Base-by-base conservation (phyloP, 2,329 filamentous ascomycete species). In the Pezicula neosporulosa region DNA sequence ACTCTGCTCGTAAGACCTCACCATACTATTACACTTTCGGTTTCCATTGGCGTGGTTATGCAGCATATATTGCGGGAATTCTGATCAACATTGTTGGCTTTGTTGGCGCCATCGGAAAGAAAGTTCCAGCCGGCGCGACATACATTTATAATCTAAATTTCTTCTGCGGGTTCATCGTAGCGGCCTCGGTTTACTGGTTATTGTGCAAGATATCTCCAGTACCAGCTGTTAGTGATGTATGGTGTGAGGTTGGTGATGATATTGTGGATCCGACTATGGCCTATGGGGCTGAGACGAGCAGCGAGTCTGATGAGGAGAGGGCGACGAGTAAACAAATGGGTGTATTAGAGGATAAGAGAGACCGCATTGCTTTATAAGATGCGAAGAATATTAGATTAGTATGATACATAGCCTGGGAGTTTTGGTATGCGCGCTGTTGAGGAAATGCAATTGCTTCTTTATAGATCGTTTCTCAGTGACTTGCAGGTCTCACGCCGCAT, bases 71-170 rank as follows among this genome's bases (percentile, higher is more conserved):
- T 53, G 75, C 81, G 1, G 91, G 91, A 12, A 95, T 96, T 55
- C 66, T 94, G 5, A 86, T 96, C 75, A 96, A 96, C 61, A 88
- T 97, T 4, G 90, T 96, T 4, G 92, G 92, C 0, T 97, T 97
- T 59, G 90, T 85, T 1, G 91, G 90, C 3, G 90, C 88, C 0
- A 80, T 96, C 24, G 90, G 90, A 1, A 65, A 72, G 67, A 63
- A 16, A 57, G 90, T 96, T 0, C 92, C 93, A 0, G 74, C 81
- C 6, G 91, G 87, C 1, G 92, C 93, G 2, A 83, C 80, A 1
- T 95, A 95, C 65, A 83, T 97, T 53, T 97, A 96, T 75, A 89
- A 91, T 58, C 65, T 97, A 61, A 96, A 96, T 70, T 97, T 92
- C 74, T 95, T 97, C 67, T 80, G 81, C 41, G 92, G 92, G 0